Evolutionary conservation across 257 asterid species (phyloP), one percentile per base, ranked within the genome.

Genomic region (Fraxinus anomala): DNA sequence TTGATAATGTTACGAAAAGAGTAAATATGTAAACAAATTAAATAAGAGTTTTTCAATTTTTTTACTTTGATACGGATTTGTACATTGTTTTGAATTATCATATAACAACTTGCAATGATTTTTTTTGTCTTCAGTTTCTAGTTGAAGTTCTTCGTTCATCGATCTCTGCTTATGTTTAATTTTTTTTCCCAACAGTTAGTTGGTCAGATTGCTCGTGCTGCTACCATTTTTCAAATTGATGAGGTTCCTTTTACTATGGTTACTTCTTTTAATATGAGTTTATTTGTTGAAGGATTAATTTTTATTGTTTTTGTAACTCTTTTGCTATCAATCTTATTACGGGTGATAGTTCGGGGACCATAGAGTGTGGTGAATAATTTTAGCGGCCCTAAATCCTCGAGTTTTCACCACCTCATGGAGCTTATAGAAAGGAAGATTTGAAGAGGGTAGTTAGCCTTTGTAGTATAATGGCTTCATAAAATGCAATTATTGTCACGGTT

Each of bases 191-290:
- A 42, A 17, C 92, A 96, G 97, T 83, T 96, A 86, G 98, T 97
- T 44, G 97, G 99, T 72, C 98, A 93, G 89, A 86, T 96, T 87
- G 96, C 99, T 2, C 98, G 99, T 28, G 99, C 99, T 71, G 96
- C 89, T 14, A 87, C 99, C 4, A 91, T 96, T 76, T 96, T 93
- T 77, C 86, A 92, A 36, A 84, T 96, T 59, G 96, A 96, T 72
- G 99, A 96, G 99, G 99, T 92, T 33, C n/a, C 12, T 16, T 63
- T 26, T 80, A 1, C 31, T 21, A 21, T 28, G 44, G 3, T 63
- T 63, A 11, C 68, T 72, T 65, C 19, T 56, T 83, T 47, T 75
- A 37, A 14, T 37, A 49, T 24, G n/a, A 17, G 37, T 40, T 42
- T 77, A 31, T 21, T 65, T 28, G 21, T 73, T 34, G 61, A 28